These are phyloP conservation scores for Beta vulgaris DNA, from an alignment of 148 eudicot genomes.

Conservation along the genomic window DNA sequence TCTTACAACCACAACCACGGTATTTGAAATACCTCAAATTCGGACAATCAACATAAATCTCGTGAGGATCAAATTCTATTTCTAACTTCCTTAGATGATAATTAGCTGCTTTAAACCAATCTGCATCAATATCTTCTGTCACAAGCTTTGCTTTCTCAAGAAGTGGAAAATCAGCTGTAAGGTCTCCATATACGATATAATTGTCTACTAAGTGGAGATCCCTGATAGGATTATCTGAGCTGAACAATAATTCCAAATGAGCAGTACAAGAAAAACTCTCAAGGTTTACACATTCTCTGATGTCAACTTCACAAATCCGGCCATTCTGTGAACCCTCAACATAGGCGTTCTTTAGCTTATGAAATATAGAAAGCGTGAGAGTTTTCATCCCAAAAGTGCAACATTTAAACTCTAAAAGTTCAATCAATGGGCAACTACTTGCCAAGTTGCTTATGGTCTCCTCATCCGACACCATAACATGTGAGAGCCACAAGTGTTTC, in stretches of 20 bases:
- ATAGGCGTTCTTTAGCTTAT: conserved; percentile 11
- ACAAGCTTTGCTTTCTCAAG: neutral
- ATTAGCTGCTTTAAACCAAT: conserved; percentile 3
- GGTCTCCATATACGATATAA: neutral
- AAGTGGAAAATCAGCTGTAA: conserved; percentile 16
- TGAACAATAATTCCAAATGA: neutral
- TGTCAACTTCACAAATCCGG: neutral
- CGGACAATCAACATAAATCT: neutral
- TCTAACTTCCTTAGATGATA: conserved; percentile 1
- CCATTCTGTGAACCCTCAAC: neutral
- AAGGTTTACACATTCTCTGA: neutral
- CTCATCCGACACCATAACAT: neutral
- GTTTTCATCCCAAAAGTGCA: neutral
- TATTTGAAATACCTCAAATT: neutral
- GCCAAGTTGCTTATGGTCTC: neutral
- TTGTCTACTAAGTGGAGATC: neutral
- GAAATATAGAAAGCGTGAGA: conserved; percentile 5
- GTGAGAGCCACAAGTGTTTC: neutral
- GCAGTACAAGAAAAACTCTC: neutral
- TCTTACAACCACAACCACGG: neutral
- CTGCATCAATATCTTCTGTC: neutral
- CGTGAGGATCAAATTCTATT: neutral
- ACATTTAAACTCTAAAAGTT: neutral
- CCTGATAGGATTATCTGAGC: conserved; percentile 3
- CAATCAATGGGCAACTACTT: neutral